Base-by-base conservation (phyloP, 163 green algal species). In the Botryococcus braunii region DNA sequence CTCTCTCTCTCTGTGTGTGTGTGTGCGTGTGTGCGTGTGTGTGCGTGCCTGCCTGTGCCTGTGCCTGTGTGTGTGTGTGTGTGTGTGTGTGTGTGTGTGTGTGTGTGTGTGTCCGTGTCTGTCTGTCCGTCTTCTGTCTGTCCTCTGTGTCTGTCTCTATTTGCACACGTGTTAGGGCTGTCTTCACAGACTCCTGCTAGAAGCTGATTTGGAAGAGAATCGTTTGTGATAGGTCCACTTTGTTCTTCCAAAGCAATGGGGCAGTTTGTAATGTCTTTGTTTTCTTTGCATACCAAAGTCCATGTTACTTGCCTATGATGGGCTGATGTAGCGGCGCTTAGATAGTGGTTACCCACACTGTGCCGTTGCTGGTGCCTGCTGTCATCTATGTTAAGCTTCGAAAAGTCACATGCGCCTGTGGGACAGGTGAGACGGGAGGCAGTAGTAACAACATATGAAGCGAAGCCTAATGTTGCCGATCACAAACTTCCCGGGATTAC, bases 361-460 rank as follows among this genome's bases (percentile, higher is more conserved):
- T 67, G 4, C 5, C 6, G 38, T 37, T 67, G 5, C 55, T 25
- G 60, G 4, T 23, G 8, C 5, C 27, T 60, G 13, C 11, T 4
- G 27, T 25, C 41, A 61, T 9, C 11, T 13, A 58, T 8, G 31
- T 40, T 4, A 41, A 43, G 9, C 46, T 47, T 25, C 21, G 25
- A 39, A 29, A 37, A 27, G n/a, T 41, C 13, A 17, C 21, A 32
- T 25, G 21, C 21, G 21, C 39, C 23, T 62, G 35, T 38, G 34
- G n/a, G 7, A 37, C 79, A 92, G 81, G 66, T 75, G 4, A 78
- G 81, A 59, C 79, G 88, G 23, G 73, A 88, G 46, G 87, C 89
- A 34, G 89, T 96, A 29, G 76, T 91, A 66, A 82, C 89, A 27
- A 88, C 96, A 65, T 97, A 97, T 56, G 92, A 97, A 72, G 34